Base-by-base conservation (phyloP, 495 filamentous ascomycete species). In the Aspergillus bertholletiae region DNA sequence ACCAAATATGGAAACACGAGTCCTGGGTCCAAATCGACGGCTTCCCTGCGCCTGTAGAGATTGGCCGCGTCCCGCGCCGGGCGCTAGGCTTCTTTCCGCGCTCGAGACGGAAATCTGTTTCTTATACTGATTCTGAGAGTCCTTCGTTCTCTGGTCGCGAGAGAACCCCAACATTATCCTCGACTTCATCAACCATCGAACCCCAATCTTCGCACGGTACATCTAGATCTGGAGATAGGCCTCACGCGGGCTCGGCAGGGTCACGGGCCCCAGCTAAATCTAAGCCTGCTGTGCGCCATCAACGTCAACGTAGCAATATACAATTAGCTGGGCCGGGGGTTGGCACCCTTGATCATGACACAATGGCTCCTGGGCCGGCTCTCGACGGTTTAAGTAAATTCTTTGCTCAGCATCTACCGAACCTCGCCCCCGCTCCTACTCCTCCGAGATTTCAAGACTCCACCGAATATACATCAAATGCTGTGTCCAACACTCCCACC, bases 61-160 rank as follows among this genome's bases (percentile, higher is more conserved):
- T 98, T 37, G 93, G 87, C 5, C 84, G 93, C 28, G 83, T 98
- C 37, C 82, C 90, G 22, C 84, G 90, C 47, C 84, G 85, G 70
- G 80, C 87, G 3, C 75, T 97, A 20, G 94, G 93, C 24, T 96
- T 92, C 70, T 97, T 97, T 63, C 93, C 94, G 1, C 90, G 90
- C 13, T 83, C 90, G 2, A 81, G 94, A 61, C 89, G 91, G 78
- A 97, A 96, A 80, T 85, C 79, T 7, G 71, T 81, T 9, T 73
- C 72, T 18, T 76, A 74, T 48, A 81, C 80, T 5, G 79, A 70
- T 64, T 65, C 59, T 65, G 76, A 60, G 59, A 64, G 46, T 55
- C 48, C 48, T 26, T 59, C 57, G 62, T 58, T n/a, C 68, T 74
- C 63, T 56, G 67, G 74, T 63, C 32, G 66, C 60, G 47, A 74